Evolutionary conservation across 2,329 filamentous ascomycete species (phyloP).

Genomic region (Fusarium piperis): DNA sequence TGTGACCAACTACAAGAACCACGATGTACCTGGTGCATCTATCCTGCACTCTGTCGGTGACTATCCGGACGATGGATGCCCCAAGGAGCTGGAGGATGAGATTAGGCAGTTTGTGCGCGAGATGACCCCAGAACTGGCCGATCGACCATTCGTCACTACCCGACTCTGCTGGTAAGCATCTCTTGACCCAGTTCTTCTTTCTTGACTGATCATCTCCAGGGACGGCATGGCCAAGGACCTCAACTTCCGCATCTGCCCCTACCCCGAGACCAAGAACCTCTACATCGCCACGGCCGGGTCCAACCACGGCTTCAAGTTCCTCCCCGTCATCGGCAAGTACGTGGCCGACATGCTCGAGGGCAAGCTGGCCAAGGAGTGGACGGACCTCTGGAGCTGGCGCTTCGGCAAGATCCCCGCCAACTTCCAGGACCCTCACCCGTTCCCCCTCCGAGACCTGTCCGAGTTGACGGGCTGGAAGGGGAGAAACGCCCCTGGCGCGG

Average conservation of each 20-base stretch:
- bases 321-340: constrained; percentile 62
- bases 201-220: constrained; percentile 19
- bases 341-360: constrained; percentile 46
- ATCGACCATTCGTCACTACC: constrained; percentile 57
- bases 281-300: constrained; percentile 63
- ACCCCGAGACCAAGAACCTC: constrained; percentile 44
- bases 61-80: constrained; percentile 47
- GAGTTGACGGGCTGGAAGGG: constrained; percentile 36
- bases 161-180: constrained; percentile 54
- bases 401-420: constrained; percentile 26
- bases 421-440: constrained; percentile 37
- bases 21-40: constrained; percentile 36
- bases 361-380: constrained; percentile 51
- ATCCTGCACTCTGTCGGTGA: constrained; percentile 33
- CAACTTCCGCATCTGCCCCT: constrained; percentile 41
- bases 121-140: constrained; percentile 48
- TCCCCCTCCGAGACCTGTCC: constrained; percentile 27
- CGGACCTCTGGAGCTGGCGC: constrained; percentile 50
- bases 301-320: constrained; percentile 64
- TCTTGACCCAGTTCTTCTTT: not conserved
- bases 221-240: constrained; percentile 45
- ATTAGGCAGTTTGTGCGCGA: constrained; percentile 59
- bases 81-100: constrained; percentile 62
- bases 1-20: constrained; percentile 58
- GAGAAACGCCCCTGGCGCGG: constrained; percentile 30